Percentiles rank a stretch among this genome's conserved stretches.
phyloP scores from a whole-genome alignment of 202 grass and related monocot species.

The Cymbopogon flexuosus region DNA sequence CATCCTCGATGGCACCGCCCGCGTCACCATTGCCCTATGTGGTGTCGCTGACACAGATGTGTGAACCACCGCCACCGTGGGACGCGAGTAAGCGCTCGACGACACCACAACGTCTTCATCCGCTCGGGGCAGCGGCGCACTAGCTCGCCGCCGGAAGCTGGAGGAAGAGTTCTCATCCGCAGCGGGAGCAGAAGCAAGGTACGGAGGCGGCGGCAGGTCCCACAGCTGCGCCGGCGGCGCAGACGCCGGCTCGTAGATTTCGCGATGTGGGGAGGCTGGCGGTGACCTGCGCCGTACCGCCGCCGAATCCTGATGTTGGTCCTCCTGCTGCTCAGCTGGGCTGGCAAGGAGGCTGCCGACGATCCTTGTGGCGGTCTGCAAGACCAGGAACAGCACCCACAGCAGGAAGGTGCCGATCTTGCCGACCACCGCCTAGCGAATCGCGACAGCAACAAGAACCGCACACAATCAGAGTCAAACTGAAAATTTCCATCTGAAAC shows the following conservation, averaged over 20 bases:
- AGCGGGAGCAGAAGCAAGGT: slow-evolving; percentile 9
- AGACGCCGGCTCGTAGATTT: slow-evolving; percentile 20
- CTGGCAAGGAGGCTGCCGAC: slow-evolving; percentile 40
- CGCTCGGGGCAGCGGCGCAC: slow-evolving; percentile 2
- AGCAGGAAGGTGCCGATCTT: slow-evolving; percentile 49
- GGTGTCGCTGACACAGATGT: slow-evolving; percentile 26
- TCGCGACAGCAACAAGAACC: not conserved
- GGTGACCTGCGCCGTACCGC: slow-evolving; percentile 25
- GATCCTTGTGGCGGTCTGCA: slow-evolving; percentile 52
- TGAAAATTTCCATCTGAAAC: not conserved
- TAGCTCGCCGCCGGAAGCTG: slow-evolving; percentile 39
- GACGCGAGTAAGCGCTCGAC: slow-evolving; percentile 39
- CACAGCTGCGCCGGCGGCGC: slow-evolving; percentile 15
- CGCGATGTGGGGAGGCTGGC: slow-evolving; percentile 18
- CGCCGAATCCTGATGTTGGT: slow-evolving; percentile 6
- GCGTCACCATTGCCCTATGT: slow-evolving; percentile 24
- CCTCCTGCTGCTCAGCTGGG: slow-evolving; percentile 6
- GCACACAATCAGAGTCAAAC: not conserved
- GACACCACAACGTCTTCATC: slow-evolving; percentile 29
- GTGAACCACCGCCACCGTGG: not conserved
- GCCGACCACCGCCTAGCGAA: slow-evolving; percentile 27
- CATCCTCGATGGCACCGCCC: slow-evolving; percentile 15
- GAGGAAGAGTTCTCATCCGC: slow-evolving; percentile 35
- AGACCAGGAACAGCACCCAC: slow-evolving; percentile 46
- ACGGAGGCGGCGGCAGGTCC: slow-evolving; percentile 16